Percentiles rank a stretch among this genome's conserved stretches.
Conservation (phyloP, 345 rosid species). For the Lumnitzera littorea region DNA sequence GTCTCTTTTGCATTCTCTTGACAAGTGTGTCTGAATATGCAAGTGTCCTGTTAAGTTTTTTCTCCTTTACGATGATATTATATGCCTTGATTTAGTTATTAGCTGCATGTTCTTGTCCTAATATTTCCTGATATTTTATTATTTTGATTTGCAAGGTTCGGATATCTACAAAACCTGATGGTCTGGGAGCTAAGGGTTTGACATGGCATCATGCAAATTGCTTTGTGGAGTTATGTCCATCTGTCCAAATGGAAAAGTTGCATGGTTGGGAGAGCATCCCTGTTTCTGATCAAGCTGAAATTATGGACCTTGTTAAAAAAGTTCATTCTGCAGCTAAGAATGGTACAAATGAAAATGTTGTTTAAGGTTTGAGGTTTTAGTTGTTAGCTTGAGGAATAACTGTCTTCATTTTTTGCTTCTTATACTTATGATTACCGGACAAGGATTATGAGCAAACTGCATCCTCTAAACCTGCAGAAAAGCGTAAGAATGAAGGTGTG, state of each 20-base stretch:
- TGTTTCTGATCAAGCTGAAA: conserved; percentile 49
- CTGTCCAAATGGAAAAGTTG: conserved; percentile 53
- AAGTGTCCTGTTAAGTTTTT: background rate
- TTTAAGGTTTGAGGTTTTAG: conserved; percentile 1
- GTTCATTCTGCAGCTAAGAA: conserved; percentile 32
- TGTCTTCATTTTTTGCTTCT: background rate
- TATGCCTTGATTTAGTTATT: background rate
- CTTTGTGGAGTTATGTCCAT: conserved; percentile 45
- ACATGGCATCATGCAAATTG: conserved; percentile 89
- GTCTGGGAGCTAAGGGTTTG: conserved; percentile 57
- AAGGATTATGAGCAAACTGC: conserved; percentile 22
- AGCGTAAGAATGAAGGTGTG: conserved; percentile 46
- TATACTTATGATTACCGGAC: conserved; percentile 16
- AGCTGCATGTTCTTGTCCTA: background rate
- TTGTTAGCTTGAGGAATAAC: background rate
- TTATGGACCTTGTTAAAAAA: conserved; percentile 42
- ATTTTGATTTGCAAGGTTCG: conserved; percentile 46
- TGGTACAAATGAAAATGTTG: conserved; percentile 29
- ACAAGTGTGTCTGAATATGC: too few relatives aligned
- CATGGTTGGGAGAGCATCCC: conserved; percentile 73
- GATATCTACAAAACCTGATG: conserved; percentile 62
- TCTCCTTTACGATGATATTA: background rate
- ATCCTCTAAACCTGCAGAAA: conserved; percentile 40
- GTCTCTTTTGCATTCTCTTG: too few relatives aligned
- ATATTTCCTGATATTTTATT: background rate